Evolutionary conservation across 345 rosid species (phyloP).

Genomic region (Passiflora organensis): DNA sequence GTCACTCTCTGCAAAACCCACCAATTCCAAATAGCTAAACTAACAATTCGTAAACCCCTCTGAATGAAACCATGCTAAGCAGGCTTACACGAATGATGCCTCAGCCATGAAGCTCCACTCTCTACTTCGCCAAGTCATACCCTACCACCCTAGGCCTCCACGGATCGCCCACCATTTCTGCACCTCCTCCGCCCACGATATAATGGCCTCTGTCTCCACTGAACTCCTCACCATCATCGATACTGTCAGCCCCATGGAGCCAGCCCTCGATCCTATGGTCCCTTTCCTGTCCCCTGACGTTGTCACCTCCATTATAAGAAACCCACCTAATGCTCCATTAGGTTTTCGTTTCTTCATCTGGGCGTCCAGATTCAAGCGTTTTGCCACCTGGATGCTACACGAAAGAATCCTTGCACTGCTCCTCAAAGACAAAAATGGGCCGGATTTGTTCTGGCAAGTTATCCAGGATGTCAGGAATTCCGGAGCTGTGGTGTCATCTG

Average conservation of each 20-base stretch:
- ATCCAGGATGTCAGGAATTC: slow-evolving; percentile 47
- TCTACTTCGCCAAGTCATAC: slow-evolving; percentile 9
- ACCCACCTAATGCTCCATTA: slow-evolving; percentile 32
- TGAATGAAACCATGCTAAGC: too few species aligned
- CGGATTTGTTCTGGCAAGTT: slow-evolving; percentile 56
- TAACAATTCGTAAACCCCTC: too few species aligned
- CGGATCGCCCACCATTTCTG: slow-evolving; percentile 10
- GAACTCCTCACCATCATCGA: slow-evolving; percentile 48
- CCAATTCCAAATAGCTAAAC: too few species aligned
- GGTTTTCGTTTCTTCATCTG: slow-evolving; percentile 82
- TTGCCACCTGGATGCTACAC: slow-evolving; percentile 32
- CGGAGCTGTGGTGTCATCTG: slow-evolving; percentile 30
- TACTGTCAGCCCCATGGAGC: slow-evolving; percentile 49
- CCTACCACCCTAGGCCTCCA: slow-evolving; percentile 7
- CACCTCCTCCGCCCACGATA: slow-evolving; percentile 7
- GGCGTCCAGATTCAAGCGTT: slow-evolving; percentile 51
- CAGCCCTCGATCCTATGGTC: slow-evolving; percentile 52
- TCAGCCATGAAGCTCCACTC: slow-evolving; percentile 12
- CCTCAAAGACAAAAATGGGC: slow-evolving; percentile 33
- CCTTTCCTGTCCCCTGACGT: slow-evolving; percentile 42
- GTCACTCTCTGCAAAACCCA: too few species aligned
- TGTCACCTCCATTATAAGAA: slow-evolving; percentile 44
- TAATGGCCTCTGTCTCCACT: slow-evolving; percentile 26
- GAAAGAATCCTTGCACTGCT: slow-evolving; percentile 40
- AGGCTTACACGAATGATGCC: too few species aligned